Evolutionary conservation across 1,284 basidiomycete genomes (phyloP).

Genomic region (Ustilago loliicola): DNA sequence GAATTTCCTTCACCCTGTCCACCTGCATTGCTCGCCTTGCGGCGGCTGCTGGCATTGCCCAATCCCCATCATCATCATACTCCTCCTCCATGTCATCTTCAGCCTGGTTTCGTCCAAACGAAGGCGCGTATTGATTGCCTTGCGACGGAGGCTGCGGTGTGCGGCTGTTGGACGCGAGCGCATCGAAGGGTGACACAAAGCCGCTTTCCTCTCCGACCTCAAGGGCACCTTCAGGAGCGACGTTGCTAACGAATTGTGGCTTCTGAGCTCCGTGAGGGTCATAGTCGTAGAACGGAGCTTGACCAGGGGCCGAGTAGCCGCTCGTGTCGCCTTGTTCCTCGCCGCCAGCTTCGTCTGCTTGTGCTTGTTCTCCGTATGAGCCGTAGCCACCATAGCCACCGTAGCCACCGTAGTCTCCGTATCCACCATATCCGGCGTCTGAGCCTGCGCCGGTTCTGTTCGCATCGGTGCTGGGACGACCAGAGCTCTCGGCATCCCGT

Average conservation of each 20-base stretch:
- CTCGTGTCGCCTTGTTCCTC: constrained; percentile 27
- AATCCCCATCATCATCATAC: constrained; percentile 87
- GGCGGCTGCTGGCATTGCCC: constrained; percentile 76
- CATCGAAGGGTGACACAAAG: constrained; percentile 89
- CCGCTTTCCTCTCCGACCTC: constrained; percentile 66
- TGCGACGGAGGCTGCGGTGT: constrained; percentile 45
- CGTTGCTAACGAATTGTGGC: constrained; percentile 68
- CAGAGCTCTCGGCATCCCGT: constrained; percentile 27
- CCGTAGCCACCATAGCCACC: constrained; percentile 34
- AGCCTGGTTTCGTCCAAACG: constrained; percentile 19
- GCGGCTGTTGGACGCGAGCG: constrained; percentile 69
- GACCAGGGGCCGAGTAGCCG: constrained; percentile 22
- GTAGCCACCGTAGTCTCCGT: constrained; percentile 36
- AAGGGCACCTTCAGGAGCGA: constrained; percentile 47
- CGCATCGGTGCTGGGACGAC: constrained; percentile 32
- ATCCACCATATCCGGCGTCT: constrained; percentile 31
- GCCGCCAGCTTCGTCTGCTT: constrained; percentile 18
- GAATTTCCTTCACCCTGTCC: constrained; percentile 5
- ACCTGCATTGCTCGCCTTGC: constrained; percentile 23
- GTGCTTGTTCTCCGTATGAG: constrained; percentile 25
- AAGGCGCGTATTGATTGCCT: constrained; percentile 37
- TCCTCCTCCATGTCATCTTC: constrained; percentile 22
- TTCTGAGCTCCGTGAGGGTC: constrained; percentile 58
- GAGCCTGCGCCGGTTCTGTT: constrained; percentile 14
- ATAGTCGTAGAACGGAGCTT: constrained; percentile 61